Evolutionary conservation across 169 alveolate genomes (phyloP), one percentile per base, ranked within the genome.

Genomic region (Cyclospora cayetanensis): DNA sequence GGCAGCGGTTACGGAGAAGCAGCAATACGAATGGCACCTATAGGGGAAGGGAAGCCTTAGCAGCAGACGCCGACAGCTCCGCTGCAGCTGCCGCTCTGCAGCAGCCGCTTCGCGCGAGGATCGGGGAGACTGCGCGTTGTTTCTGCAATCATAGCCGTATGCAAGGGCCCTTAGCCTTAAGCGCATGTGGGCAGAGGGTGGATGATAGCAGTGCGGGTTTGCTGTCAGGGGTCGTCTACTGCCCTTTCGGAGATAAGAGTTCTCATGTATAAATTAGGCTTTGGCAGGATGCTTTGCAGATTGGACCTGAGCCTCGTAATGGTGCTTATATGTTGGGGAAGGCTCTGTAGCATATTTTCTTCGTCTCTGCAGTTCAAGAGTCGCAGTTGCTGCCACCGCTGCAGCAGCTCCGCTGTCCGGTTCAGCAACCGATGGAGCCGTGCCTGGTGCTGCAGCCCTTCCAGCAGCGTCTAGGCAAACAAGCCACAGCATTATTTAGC

Each of bases 71-170:
- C 60, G 60, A 22, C 60, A 46, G 77, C 77, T 20, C 41, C 77
- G 77, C 42, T 65, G 77, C 77, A 65, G 77, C 77, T n/a, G 77
- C 39, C 77, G 37, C 77, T 65, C 77, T 65, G 77, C 77, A 29
- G 77, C 77, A 25, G 29, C 77, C 31, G 77, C 60, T 46, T 46
- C 25, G 25, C 60, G 60, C 60, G 11, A 22, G 25, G 60, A 46
- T 15, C 60, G 60, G 60, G 60, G 60, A 0, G 60, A 46, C 60
- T 1, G 25, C 60, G 60, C 60, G 20, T 46, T 46, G 20, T 12
- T 22, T 22, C 60, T 46, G 60, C 60, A 46, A 46, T 15, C n/a
- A n/a, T n/a, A n/a, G n/a, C n/a, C n/a, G n/a, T n/a, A n/a, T n/a
- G n/a, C 0, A 1, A 1, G 11, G 60, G 60, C 60, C 20, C 60